These are phyloP conservation scores for Niebla homalea DNA, from an alignment of 495 filamentous ascomycete species.

Conservation along the genomic window DNA sequence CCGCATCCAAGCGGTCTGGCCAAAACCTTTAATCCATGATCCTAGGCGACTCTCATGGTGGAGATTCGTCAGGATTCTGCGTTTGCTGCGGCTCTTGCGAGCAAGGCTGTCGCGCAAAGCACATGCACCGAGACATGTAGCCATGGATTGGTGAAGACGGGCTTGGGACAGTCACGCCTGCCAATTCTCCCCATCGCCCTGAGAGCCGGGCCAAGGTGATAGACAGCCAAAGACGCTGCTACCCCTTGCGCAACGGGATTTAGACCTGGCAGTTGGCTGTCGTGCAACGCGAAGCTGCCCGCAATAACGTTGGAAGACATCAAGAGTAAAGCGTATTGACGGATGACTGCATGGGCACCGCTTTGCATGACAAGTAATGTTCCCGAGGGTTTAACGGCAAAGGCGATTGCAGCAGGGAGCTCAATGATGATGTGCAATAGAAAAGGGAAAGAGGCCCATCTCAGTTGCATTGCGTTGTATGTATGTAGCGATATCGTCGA, in stretches of 20 bases:
- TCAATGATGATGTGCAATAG: conserved; percentile 23
- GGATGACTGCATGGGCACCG: conserved; percentile 20
- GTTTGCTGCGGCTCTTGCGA: not conserved
- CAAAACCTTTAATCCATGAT: not conserved
- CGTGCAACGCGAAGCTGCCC: conserved; percentile 14
- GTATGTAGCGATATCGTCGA: no score
- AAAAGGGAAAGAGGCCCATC: conserved; percentile 12
- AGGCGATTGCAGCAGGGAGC: conserved; percentile 21
- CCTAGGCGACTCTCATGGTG: not conserved
- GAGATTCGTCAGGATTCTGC: not conserved
- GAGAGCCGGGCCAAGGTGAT: conserved; percentile 22
- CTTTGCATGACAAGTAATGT: conserved; percentile 18
- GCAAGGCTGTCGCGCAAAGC: not conserved
- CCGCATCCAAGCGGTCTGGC: not conserved
- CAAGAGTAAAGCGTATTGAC: conserved; percentile 26
- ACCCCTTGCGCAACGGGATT: conserved; percentile 5
- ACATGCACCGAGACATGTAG: conserved; percentile 8
- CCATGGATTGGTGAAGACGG: conserved; percentile 3
- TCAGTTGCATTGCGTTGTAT: no score
- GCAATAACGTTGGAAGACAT: conserved; percentile 20
- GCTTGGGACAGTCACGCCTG: not conserved
- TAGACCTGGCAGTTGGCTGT: conserved; percentile 3
- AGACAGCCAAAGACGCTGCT: conserved; percentile 21
- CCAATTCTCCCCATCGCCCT: conserved; percentile 13
- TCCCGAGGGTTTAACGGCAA: conserved; percentile 20